Percentiles rank a stretch among this genome's conserved stretches.
Conservation (phyloP, 129 eudicot genomes). For the Helianthus annuus region DNA sequence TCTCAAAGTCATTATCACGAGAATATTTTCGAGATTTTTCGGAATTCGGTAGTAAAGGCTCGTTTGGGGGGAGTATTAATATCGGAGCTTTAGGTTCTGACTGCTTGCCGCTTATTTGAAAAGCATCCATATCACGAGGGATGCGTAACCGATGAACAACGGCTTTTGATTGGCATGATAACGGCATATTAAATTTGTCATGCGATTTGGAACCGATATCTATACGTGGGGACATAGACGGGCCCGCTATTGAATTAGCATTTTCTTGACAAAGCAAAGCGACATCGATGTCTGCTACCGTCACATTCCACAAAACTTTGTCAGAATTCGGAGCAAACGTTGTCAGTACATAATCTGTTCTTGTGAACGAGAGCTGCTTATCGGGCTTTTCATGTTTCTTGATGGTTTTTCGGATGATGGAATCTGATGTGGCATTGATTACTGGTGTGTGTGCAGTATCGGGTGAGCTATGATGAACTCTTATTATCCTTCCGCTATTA, state of each 20-base stretch:
- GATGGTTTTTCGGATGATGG: constrained; percentile 22
- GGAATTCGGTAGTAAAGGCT: constrained; percentile 37
- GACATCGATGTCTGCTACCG: constrained; percentile 71
- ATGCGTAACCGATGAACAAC: constrained; percentile 57
- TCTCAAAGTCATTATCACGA: constrained; percentile 27
- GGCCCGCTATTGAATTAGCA: constrained; percentile 44
- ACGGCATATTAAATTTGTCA: constrained; percentile 58
- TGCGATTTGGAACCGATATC: constrained; percentile 46
- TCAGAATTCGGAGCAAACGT: constrained; percentile 57
- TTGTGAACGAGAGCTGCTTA: constrained; percentile 66
- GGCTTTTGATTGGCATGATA: constrained; percentile 69
- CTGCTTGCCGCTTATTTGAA: constrained; percentile 32
- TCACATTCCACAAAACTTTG: constrained; percentile 77
- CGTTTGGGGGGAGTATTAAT: constrained; percentile 38
- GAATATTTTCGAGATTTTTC: constrained; percentile 33
- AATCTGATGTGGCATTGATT: constrained; percentile 19
- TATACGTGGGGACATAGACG: constrained; percentile 23
- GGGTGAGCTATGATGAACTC: constrained; percentile 48
- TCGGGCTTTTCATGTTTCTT: constrained; percentile 35
- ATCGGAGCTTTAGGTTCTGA: constrained; percentile 40
- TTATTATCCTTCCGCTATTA: constrained; percentile 62
- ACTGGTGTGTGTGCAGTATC: constrained; percentile 27
- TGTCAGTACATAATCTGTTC: constrained; percentile 74
- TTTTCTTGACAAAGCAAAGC: constrained; percentile 70
- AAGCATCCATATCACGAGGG: constrained; percentile 39